Percentiles rank a stretch among this genome's conserved stretches.
phyloP scores from a whole-genome alignment of 805 yeast species.

The Saturnispora halmiae region DNA sequence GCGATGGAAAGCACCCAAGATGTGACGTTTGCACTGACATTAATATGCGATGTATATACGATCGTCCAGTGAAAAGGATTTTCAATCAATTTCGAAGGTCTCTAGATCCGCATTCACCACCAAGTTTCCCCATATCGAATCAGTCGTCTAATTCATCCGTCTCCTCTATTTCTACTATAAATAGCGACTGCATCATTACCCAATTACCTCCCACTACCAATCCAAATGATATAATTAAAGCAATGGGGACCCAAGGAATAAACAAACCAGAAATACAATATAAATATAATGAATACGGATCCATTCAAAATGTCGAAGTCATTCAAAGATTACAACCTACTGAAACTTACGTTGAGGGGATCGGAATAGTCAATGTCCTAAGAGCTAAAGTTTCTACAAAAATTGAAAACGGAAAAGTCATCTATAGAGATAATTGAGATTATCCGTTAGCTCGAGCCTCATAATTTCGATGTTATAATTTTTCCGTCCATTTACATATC shows the following conservation, averaged over 20 bases:
- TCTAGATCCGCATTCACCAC: background rate
- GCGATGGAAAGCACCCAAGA: constrained; percentile 5
- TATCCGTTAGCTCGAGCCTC: background rate
- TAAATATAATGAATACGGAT: background rate
- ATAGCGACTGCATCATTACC: background rate
- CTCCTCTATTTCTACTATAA: background rate
- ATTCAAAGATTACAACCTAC: constrained; percentile 1
- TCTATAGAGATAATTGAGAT: background rate
- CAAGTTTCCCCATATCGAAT: background rate
- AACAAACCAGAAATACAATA: constrained; percentile 1
- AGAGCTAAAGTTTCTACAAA: constrained; percentile 13
- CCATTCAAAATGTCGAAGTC: background rate
- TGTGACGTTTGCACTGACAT: constrained; percentile 4
- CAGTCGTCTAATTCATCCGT: background rate
- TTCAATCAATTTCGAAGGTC: no score
- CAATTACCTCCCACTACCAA: background rate
- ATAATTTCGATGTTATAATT: no score
- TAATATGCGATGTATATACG: background rate
- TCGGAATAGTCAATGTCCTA: constrained; percentile 10
- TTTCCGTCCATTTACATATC: no score
- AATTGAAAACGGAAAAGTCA: constrained; percentile 8
- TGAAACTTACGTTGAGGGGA: constrained; percentile 10
- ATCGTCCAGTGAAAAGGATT: no score
- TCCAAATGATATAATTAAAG: background rate
- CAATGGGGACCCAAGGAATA: constrained; percentile 1